Base-by-base conservation (phyloP, 345 rosid genomes). In the Acer negundo region DNA sequence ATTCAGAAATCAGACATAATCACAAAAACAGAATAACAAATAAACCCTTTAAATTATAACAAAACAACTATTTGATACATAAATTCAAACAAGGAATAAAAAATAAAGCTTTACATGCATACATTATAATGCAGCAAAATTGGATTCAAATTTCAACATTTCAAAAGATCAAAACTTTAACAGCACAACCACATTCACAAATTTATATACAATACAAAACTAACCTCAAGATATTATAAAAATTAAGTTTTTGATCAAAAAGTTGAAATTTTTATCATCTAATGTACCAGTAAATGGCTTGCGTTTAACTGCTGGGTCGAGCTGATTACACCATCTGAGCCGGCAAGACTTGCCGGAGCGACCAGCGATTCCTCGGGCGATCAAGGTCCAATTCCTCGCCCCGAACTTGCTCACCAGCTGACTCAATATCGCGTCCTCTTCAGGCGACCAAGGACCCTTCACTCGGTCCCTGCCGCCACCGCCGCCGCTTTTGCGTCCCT, bases 241-340 rank as follows among this genome's bases (percentile, higher is more conserved):
- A 69, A 46, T 20, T 20, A 31, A 10, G 0, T 49, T 31, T 2
- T 71, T 1, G 16, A 55, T 70, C 46, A 35, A 58, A 40, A 28
- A 58, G 24, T 72, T 51, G 12, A 19, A 17, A 13, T 31, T 53
- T 17, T 56, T 1, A 71, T 10, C 2, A 53, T 17, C n/a, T 1
- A 19, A 19, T 20, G 19, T 85, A 94, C 95, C 95, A 58, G 93
- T 86, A 69, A 94, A 94, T 16, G 98, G 94, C 80, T 90, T 88
- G 80, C 93, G 92, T 84, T 89, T 89, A 70, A 94, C 86, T 51
- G 90, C 68, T 16, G 97, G 97, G 76, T 93, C 91, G 62, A 94
- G 97, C 91, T 93, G 97, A 80, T 94, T 94, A 87, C 94, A 94
- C 97, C 98, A 92, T 40, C 97, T 91, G 76, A 92, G 93, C 61